Evolutionary conservation across 805 yeast species (phyloP).

Genomic region (Teunomyces stri): DNA sequence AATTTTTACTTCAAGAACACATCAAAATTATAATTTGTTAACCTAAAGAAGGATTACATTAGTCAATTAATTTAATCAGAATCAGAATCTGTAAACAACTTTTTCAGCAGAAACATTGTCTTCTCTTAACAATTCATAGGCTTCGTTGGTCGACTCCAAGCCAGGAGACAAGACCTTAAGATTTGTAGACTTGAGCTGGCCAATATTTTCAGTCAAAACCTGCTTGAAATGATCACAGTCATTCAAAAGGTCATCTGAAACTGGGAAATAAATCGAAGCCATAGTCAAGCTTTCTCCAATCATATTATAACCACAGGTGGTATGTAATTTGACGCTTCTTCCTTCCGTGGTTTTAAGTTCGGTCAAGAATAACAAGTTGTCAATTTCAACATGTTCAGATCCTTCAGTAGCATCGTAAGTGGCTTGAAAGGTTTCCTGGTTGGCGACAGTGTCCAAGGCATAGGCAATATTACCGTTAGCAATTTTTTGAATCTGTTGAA

Average conservation of each 20-base stretch:
- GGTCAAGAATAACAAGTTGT: conserved; percentile 5
- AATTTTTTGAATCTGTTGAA: conserved; percentile 16
- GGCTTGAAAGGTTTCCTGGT: conserved; percentile 20
- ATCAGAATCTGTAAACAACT: conserved; percentile 32
- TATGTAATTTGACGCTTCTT: conserved; percentile 3
- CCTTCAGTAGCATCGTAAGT: conserved; percentile 28
- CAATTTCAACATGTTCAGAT: conserved; percentile 13
- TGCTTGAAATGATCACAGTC: conserved; percentile 22
- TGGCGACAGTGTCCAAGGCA: conserved; percentile 26
- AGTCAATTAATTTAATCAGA: neutral
- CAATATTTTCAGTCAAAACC: conserved; percentile 17
- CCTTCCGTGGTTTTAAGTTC: neutral
- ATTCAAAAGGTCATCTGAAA: conserved; percentile 5
- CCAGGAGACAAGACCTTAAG: conserved; percentile 27
- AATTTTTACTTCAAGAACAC: too few relatives aligned
- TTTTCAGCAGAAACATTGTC: conserved; percentile 44
- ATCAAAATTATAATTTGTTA: too few relatives aligned
- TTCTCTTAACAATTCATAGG: conserved; percentile 31
- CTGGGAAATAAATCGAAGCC: neutral
- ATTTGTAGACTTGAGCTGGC: conserved; percentile 15
- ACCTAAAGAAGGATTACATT: too few relatives aligned
- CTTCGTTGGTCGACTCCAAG: conserved; percentile 31
- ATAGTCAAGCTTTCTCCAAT: conserved; percentile 2
- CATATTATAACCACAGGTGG: conserved; percentile 7
- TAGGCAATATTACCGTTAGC: conserved; percentile 20